phyloP scores from a whole-genome alignment of 352 stramenopile genomes.

The Phytophthora ohioensis region DNA sequence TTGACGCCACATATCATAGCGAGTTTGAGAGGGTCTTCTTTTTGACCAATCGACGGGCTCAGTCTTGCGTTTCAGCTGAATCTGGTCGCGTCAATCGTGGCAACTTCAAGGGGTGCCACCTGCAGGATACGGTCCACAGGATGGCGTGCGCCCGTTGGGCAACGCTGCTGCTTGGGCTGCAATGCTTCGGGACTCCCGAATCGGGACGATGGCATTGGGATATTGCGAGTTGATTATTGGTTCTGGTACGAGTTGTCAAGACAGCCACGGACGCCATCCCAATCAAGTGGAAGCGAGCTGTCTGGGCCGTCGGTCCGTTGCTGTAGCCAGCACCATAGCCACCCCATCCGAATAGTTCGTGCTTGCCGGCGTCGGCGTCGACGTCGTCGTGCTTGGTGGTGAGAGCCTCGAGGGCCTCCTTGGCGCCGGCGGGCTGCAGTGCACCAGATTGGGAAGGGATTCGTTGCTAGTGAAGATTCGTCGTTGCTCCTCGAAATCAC shows the following conservation, averaged over 20 bases:
- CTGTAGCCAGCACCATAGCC: no score
- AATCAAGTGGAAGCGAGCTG: no score
- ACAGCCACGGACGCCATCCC: no score
- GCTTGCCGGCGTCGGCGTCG: no score
- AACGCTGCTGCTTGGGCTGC: conserved; percentile 6
- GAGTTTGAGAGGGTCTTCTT: neutral
- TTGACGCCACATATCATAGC: conserved; percentile 23
- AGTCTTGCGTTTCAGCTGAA: conserved; percentile 19
- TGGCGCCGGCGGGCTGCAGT: conserved; percentile 5
- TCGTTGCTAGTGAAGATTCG: no score
- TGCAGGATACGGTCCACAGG: neutral
- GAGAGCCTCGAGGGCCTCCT: conserved; percentile 7
- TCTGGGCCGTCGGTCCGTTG: no score
- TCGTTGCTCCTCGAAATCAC: no score
- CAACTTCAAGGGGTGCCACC: conserved; percentile 19
- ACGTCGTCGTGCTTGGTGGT: neutral
- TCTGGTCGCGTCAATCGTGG: conserved; percentile 24
- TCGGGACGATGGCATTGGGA: neutral
- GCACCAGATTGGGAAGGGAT: no score
- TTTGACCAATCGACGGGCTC: neutral
- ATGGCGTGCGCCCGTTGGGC: neutral
- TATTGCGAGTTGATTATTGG: neutral
- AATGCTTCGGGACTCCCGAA: neutral
- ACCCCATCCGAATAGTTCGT: neutral
- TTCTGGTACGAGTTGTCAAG: neutral